Evolutionary conservation across 176 grass and related monocot species (phyloP).

Genomic region (Musa schizocarpa): DNA sequence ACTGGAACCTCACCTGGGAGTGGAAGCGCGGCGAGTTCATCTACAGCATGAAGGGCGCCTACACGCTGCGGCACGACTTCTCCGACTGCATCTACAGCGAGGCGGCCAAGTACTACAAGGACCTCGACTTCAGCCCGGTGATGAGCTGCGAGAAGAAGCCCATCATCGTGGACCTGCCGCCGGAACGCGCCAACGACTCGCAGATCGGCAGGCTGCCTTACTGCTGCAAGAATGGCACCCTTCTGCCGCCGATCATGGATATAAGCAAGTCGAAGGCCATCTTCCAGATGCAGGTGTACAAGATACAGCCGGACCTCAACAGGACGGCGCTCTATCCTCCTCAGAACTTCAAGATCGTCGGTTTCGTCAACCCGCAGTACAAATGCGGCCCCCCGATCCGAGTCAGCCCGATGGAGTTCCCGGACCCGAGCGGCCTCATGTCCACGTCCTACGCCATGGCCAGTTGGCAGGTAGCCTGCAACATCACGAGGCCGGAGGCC

Average conservation of each 20-base stretch:
- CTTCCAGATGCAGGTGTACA: conserved; percentile 79
- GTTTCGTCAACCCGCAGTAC: conserved; percentile 74
- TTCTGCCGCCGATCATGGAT: conserved; percentile 65
- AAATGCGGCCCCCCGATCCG: conserved; percentile 49
- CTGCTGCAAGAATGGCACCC: conserved; percentile 93
- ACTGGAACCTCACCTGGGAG: conserved; percentile 98
- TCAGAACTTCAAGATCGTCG: conserved; percentile 68
- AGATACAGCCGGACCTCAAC: conserved; percentile 82
- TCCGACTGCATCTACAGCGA: conserved; percentile 64
- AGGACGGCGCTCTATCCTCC: conserved; percentile 69
- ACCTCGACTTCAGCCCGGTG: conserved; percentile 65
- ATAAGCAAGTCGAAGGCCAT: conserved; percentile 44
- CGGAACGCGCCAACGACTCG: conserved; percentile 70
- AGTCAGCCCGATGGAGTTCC: conserved; percentile 69
- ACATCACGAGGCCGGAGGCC: conserved; percentile 63
- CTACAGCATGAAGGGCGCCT: conserved; percentile 69
- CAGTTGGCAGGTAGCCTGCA: conserved; percentile 89
- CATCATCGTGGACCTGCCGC: conserved; percentile 83
- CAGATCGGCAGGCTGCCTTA: conserved; percentile 63
- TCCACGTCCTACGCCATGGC: conserved; percentile 52
- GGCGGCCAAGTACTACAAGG: conserved; percentile 55
- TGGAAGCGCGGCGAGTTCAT: conserved; percentile 97
- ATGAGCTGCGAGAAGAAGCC: conserved; percentile 79
- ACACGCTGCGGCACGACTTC: conserved; percentile 59
- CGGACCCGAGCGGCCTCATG: conserved; percentile 67